These are phyloP conservation scores for Coemansia biformis DNA, from an alignment of 192 early-diverging fungal species.

Conservation along the genomic window DNA sequence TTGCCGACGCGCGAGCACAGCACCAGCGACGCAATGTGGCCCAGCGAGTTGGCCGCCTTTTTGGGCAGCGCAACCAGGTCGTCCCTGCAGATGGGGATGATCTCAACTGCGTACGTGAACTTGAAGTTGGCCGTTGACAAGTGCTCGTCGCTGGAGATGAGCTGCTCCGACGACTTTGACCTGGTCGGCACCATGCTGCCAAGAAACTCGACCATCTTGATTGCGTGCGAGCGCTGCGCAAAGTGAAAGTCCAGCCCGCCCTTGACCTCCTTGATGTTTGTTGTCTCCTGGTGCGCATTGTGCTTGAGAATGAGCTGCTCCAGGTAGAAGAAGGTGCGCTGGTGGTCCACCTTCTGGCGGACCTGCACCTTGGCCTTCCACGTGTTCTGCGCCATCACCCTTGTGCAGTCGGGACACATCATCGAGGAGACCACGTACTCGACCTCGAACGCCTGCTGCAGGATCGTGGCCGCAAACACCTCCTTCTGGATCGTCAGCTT, in stretches of 20 bases:
- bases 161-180: constrained; percentile 86
- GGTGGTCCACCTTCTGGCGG: constrained; percentile 96
- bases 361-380: constrained; percentile 98
- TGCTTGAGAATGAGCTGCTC: constrained; percentile 99
- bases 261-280: constrained; percentile 94
- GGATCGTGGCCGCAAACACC: constrained; percentile 87
- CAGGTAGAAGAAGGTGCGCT: constrained; percentile 96
- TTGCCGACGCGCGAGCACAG: constrained; percentile 84
- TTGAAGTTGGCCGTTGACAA: constrained; percentile 88
- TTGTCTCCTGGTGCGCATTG: constrained; percentile 93
- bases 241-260: constrained; percentile 98
- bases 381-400: constrained; percentile 93
- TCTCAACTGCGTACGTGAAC: constrained; percentile 93
- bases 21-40: constrained; percentile 79
- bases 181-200: constrained; percentile 78
- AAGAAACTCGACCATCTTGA: constrained; percentile 96
- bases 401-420: constrained; percentile 92
- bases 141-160: constrained; percentile 95
- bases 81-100: constrained; percentile 95
- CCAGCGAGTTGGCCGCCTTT: constrained; percentile 78
- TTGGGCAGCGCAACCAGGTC: constrained; percentile 83
- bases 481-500: constrained; percentile 99
- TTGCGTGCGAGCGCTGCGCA: constrained; percentile 78
- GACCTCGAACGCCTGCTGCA: constrained; percentile 95
- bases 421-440: constrained; percentile 89